Base-by-base conservation (phyloP, 129 eudicot genomes). In the Pulicaria dysenterica region DNA sequence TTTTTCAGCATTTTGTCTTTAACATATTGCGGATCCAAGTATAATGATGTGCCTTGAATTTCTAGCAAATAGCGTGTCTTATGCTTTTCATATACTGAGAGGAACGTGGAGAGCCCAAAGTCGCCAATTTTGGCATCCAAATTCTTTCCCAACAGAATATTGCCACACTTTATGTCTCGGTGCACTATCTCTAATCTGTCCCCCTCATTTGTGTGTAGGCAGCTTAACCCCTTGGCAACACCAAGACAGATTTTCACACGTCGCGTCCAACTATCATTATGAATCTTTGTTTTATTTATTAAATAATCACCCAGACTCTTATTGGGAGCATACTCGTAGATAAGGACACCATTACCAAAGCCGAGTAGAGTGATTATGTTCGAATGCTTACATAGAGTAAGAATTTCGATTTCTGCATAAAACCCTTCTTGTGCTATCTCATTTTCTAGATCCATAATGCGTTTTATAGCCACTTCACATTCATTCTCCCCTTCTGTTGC, bases 281-380 rank as follows among this genome's bases (percentile, higher is more conserved):
- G 5, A 31, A 15, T 46, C 5, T n/a, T 40, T 5, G 31, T 39
- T n/a, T 4, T 34, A 4, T n/a, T 61, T 61, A 5, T 16, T 61
- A 61, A 38, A 61, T 61, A 61, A 37, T 61, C 47, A 13, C 1
- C 19, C 1, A 61, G 48, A 61, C 67, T 61, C 67, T 10, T 10
- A 38, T 61, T 61, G 19, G 67, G 14, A 39, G 67, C 48, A n/a
- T 61, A 61, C 48, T 61, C 67, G 8, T 61, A 61, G 24, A 61
- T 4, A 38, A 61, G 67, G 11, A 61, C 49, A 38, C 40, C 49
- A 8, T 61, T 48, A 7, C 48, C 39, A 40, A 61, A 61, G 5
- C 67, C 67, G 13, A 61, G 67, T 13, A 61, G 67, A n/a, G 67
- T 61, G 31, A 61, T 14, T 61, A 61, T 61, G 48, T 39, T 61